Percentiles rank a stretch among this genome's conserved stretches.
Conservation (phyloP, 257 asterid genomes). For the Cynanchum wilfordii region DNA sequence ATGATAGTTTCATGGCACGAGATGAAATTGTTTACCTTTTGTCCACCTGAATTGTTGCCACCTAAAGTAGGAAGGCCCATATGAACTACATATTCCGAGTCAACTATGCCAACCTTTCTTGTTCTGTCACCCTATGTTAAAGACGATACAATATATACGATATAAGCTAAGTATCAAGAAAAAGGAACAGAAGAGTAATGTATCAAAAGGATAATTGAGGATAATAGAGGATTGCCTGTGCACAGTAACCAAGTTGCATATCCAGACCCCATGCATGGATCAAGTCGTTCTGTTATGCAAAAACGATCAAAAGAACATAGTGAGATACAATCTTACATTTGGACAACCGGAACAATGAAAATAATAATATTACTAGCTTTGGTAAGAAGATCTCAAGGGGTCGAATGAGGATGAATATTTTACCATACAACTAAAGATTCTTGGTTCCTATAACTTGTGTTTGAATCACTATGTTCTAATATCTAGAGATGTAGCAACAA, state of each 20-base stretch:
- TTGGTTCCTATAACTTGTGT: neutral
- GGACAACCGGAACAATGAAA: neutral
- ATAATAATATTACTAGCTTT: neutral
- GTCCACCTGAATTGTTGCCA: constrained; percentile 33
- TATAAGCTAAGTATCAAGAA: constrained; percentile 12
- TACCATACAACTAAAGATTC: neutral
- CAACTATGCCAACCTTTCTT: constrained; percentile 76
- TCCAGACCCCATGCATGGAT: constrained; percentile 98
- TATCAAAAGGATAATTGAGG: neutral
- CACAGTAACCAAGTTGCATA: constrained; percentile 88
- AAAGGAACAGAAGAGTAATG: neutral
- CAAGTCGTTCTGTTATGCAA: constrained; percentile 64
- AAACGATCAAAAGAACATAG: neutral
- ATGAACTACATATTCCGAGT: constrained; percentile 60
- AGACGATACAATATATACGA: neutral
- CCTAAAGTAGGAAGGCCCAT: constrained; percentile 77
- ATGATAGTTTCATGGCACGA: neutral
- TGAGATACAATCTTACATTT: neutral
- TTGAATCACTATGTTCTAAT: neutral
- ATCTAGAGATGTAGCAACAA: neutral
- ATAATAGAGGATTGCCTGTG: constrained; percentile 61
- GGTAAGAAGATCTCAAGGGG: no score
- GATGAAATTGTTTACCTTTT: constrained; percentile 33
- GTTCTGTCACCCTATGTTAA: constrained; percentile 64
- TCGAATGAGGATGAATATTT: neutral